Percentiles rank a stretch among this genome's conserved stretches.
phyloP scores from a whole-genome alignment of 805 yeast species.

The Suhomyces emberorum region DNA sequence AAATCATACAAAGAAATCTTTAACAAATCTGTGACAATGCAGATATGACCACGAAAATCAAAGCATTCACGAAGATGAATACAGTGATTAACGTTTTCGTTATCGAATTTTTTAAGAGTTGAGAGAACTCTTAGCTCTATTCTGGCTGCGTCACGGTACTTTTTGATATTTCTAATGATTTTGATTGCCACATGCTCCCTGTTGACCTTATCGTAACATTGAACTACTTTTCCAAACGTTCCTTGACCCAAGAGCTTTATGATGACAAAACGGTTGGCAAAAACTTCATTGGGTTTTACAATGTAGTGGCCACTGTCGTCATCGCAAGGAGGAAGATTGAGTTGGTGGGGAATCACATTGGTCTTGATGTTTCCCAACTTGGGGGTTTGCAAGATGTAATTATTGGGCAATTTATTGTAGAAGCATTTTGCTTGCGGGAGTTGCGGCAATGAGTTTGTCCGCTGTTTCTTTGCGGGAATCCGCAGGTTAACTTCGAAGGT shows the following conservation, averaged over 20 bases:
- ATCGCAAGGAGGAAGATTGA: constrained; percentile 43
- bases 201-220: constrained; percentile 67
- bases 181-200: constrained; percentile 79
- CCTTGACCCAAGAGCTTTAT: constrained; percentile 80
- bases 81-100: constrained; percentile 66
- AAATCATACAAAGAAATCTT: constrained; percentile 89
- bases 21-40: constrained; percentile 85
- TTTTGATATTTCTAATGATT: constrained; percentile 86
- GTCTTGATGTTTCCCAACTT: constrained; percentile 41
- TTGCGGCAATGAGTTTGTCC: constrained; percentile 44
- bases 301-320: constrained; percentile 76
- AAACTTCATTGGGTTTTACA: constrained; percentile 52
- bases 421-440: constrained; percentile 43
- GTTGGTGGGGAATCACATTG: constrained; percentile 34
- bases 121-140: constrained; percentile 83
- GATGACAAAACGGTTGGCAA: constrained; percentile 75
- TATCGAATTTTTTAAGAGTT: constrained; percentile 70
- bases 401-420: constrained; percentile 36
- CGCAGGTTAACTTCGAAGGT: constrained; percentile 1
- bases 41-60: constrained; percentile 90
- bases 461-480: constrained; percentile 29
- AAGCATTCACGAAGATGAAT: constrained; percentile 85
- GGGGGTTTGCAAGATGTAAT: constrained; percentile 33
- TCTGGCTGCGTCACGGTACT: constrained; percentile 93
- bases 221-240: constrained; percentile 86